Base-by-base conservation (phyloP, 164 flowering plant genomes). In the Dillenia suffruticosa region DNA sequence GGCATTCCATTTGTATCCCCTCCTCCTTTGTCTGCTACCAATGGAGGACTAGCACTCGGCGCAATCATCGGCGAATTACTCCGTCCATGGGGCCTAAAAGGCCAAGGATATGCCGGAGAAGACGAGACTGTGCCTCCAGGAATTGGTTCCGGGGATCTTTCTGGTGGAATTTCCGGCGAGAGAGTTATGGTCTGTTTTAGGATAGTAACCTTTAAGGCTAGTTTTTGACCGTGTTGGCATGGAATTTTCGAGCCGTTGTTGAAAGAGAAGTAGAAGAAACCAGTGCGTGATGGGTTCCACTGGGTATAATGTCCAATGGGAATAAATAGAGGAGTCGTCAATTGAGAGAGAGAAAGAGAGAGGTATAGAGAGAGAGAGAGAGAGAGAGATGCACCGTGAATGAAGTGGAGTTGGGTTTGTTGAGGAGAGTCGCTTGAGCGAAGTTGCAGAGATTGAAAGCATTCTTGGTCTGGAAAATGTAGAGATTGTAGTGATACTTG, bases 201-300 rank as follows among this genome's bases (percentile, higher is more conserved):
- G 2, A 54, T 46, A 49, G 71, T 52, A 3, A 90, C 96, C 62
- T 66, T 65, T 14, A 90, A 75, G 44, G 97, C 79, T 7, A 84
- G 75, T 70, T 87, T 90, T 55, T 79, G 84, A 51, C 80, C 78
- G 67, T 67, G 65, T 57, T 63, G 64, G 63, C 97, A 93, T 9
- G 81, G 54, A 40, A 66, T 68, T 19, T 56, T 67, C 46, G 92
- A 74, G 63, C 83, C 90, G 56, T 84, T 85, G 84, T 79, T 75
- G 89, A 82, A 90, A 49, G 93, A 57, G 79, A 87, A 93, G 88
- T 85, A 93, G 82, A 77, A 90, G 72, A 75, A 70, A 15, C 98
- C 97, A 12, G 76, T 75, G n/a, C 90, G 72, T 45, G 90, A 85
- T 44, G 94, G 87, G 69, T 81, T 70, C 98, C 98, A 90, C 97